Evolutionary conservation across 345 rosid species (phyloP).

Genomic region (Rubroshorea leprosula): DNA sequence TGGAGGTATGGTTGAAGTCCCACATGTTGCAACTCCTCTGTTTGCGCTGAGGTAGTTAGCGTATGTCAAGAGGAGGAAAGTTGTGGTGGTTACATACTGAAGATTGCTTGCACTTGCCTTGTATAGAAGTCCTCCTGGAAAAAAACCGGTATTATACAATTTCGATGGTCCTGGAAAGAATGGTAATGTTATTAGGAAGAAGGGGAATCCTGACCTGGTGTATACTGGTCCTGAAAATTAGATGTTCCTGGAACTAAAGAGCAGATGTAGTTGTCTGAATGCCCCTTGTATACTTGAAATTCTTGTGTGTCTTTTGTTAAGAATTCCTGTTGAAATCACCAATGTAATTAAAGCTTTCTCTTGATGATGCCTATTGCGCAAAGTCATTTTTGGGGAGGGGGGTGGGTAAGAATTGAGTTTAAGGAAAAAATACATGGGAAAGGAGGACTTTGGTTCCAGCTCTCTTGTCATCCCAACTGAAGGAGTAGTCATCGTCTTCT

Average conservation of each 20-base stretch:
- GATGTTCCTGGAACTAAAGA: constrained; percentile 57
- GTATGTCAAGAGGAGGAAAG: constrained; percentile 60
- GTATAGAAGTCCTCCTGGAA: constrained; percentile 61
- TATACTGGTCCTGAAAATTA: constrained; percentile 54
- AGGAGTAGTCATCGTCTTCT: constrained; percentile 52
- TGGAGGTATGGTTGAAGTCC: constrained; percentile 31
- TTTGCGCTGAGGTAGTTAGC: constrained; percentile 50
- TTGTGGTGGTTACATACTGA: constrained; percentile 54
- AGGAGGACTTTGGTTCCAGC: constrained; percentile 66
- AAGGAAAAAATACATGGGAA: constrained; percentile 35
- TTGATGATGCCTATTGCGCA: not conserved
- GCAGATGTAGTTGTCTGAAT: constrained; percentile 70
- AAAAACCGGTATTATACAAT: not conserved
- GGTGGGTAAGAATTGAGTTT: constrained; percentile 8
- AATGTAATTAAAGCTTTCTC: not conserved
- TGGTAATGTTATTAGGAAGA: no score
- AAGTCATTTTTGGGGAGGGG: no score
- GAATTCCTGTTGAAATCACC: constrained; percentile 37
- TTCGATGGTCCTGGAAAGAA: no score
- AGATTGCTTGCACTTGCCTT: constrained; percentile 60
- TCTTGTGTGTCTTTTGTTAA: constrained; percentile 40
- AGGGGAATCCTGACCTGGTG: constrained; percentile 38
- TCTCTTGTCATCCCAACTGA: constrained; percentile 78
- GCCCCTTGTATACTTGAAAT: constrained; percentile 48
- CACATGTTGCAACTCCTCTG: constrained; percentile 39